Percentiles rank a stretch among this genome's conserved stretches.
Conservation (phyloP, 1,139 yeast species). For the Suhomyces bribrorum region DNA sequence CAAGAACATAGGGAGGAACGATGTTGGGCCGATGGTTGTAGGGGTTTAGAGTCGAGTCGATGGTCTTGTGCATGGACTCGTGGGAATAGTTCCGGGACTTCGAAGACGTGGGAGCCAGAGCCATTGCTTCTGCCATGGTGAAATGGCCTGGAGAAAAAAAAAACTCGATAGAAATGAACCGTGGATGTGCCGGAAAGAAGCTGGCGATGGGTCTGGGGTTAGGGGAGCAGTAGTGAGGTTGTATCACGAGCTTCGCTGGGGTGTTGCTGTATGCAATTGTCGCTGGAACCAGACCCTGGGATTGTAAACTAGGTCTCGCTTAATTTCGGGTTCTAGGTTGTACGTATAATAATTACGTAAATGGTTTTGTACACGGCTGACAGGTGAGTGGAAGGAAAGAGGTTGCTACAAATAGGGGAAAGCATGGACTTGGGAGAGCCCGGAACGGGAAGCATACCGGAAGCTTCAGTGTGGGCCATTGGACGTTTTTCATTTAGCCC, state of each 20-base stretch:
- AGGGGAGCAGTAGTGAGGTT: too few species aligned
- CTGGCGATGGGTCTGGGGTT: too few species aligned
- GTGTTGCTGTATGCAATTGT: too few species aligned
- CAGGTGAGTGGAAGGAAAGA: background rate
- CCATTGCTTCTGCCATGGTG: conserved; percentile 9
- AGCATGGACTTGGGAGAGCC: too few species aligned
- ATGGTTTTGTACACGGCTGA: background rate
- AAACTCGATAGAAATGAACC: too few species aligned
- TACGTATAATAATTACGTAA: background rate
- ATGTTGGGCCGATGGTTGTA: conserved; percentile 43
- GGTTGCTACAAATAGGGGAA: background rate
- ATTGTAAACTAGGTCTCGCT: background rate
- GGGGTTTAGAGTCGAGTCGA: conserved; percentile 20
- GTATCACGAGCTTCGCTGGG: too few species aligned
- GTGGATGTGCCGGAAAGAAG: too few species aligned
- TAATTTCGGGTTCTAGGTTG: background rate
- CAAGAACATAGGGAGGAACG: conserved; percentile 61
- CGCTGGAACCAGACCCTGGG: too few species aligned
- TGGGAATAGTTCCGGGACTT: conserved; percentile 2
- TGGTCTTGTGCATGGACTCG: conserved; percentile 1
- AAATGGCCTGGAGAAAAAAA: too few species aligned
- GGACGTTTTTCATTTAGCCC: background rate
- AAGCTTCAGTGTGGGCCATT: background rate
- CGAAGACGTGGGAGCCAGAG: conserved; percentile 11
- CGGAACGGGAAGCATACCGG: background rate